Conservation (phyloP, 2,329 filamentous ascomycete genomes). For the Ophiocordyceps camponoti-saundersi region DNA sequence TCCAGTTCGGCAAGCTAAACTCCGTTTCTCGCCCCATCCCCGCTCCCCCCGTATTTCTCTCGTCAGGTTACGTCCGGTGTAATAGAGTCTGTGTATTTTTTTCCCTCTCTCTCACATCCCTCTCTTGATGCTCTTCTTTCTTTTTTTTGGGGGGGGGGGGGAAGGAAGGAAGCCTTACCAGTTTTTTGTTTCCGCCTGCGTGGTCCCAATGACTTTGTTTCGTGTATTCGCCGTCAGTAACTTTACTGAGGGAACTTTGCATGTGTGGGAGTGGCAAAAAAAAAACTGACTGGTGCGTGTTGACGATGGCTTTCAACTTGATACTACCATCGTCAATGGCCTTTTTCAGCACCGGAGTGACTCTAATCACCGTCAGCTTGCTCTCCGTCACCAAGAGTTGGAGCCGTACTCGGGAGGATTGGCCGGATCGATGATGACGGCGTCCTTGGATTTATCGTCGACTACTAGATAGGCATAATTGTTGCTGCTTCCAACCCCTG, state of each 20-base stretch:
- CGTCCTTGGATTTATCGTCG: conserved; percentile 63
- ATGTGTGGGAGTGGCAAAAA: not conserved
- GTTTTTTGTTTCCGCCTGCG: conserved; percentile 73
- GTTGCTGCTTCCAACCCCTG: conserved; percentile 61
- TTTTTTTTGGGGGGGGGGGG: not conserved
- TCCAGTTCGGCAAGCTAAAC: conserved; percentile 24
- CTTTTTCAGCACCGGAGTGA: conserved; percentile 51
- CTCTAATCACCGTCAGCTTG: conserved; percentile 19
- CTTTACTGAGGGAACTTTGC: not conserved
- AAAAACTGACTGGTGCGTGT: conserved; percentile 80
- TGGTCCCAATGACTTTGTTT: conserved; percentile 71
- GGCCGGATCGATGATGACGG: conserved; percentile 40
- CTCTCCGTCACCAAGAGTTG: not conserved
- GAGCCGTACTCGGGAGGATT: not conserved
- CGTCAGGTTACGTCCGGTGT: too few species aligned
- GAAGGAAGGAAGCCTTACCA: conserved; percentile 33
- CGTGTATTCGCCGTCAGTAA: conserved; percentile 1
- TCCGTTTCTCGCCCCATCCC: conserved; percentile 1
- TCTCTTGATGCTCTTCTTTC: too few species aligned
- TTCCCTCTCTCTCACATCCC: too few species aligned
- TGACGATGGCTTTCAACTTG: conserved; percentile 78
- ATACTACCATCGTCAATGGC: conserved; percentile 55
- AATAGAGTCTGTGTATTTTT: too few species aligned
- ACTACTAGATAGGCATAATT: conserved; percentile 77
- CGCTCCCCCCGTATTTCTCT: too few species aligned